These are phyloP conservation scores for Herpetomonas samuelpessoai DNA, from an alignment of 208 protist genomes.

Conservation along the genomic window DNA sequence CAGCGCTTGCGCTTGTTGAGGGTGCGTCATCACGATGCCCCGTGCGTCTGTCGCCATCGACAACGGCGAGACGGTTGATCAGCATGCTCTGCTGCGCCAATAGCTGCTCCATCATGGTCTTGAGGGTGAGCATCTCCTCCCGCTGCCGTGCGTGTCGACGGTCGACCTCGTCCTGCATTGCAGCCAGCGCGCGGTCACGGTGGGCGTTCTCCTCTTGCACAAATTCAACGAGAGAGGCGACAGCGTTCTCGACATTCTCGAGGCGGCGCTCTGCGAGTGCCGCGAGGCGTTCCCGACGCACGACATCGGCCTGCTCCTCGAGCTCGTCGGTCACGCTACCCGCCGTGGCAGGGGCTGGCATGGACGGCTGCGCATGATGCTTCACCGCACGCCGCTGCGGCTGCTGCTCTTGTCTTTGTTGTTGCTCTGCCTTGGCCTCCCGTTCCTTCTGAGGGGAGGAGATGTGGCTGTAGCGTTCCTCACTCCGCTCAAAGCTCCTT, in stretches of 20 bases:
- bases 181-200: slow-evolving; percentile 18
- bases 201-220: slow-evolving; percentile 29
- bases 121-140: slow-evolving; percentile 41
- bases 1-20: too few species aligned
- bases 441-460: neutral
- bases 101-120: slow-evolving; percentile 38
- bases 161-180: slow-evolving; percentile 26
- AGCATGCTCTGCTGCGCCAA: slow-evolving; percentile 30
- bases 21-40: too few species aligned
- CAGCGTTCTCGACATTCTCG: slow-evolving; percentile 47
- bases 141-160: slow-evolving; percentile 25
- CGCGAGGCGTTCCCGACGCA: neutral
- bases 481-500: slow-evolving; percentile 38
- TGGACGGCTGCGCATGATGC: neutral
- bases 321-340: neutral
- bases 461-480: slow-evolving; percentile 29
- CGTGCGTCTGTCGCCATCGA: too few species aligned
- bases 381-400: neutral
- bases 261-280: slow-evolving; percentile 32
- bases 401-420: slow-evolving; percentile 5
- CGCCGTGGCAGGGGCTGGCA: too few species aligned
- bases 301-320: neutral
- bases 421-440: neutral
- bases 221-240: slow-evolving; percentile 37
- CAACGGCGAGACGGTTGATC: too few species aligned